These are phyloP conservation scores for Nannochloris sp. DNA, from an alignment of 139 green algal genomes.

Conservation along the genomic window DNA sequence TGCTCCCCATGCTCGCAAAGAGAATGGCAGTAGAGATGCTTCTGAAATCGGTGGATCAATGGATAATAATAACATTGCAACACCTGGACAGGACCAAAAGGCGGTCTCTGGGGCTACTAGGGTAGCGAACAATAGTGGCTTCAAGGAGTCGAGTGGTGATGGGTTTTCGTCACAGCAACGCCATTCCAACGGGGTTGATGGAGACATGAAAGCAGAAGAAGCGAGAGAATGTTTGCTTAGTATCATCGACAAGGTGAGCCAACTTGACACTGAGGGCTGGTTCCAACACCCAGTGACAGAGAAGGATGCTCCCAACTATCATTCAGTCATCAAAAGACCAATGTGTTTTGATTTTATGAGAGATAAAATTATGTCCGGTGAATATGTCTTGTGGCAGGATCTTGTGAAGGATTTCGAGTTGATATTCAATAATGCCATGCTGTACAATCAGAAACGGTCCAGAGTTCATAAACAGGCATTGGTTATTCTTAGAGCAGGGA, in stretches of 20 bases:
- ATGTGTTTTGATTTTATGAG: slow-evolving; percentile 59
- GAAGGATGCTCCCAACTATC: slow-evolving; percentile 40
- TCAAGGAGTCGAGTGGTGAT: too few species aligned
- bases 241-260: slow-evolving; percentile 18
- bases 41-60: too few species aligned
- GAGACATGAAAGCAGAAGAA: neutral
- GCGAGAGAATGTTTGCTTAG: slow-evolving; percentile 13
- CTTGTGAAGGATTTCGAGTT: slow-evolving; percentile 61
- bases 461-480: slow-evolving; percentile 46
- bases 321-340: slow-evolving; percentile 42
- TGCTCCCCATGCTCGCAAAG: neutral
- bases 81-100: too few species aligned
- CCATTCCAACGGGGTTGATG: too few species aligned
- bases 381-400: slow-evolving; percentile 36
- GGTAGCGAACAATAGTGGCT: too few species aligned
- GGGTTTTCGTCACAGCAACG: too few species aligned
- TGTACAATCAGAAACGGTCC: slow-evolving; percentile 50
- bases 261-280: slow-evolving; percentile 34
- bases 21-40: too few species aligned
- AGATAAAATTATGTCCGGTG: slow-evolving; percentile 30
- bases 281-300: slow-evolving; percentile 48
- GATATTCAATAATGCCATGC: slow-evolving; percentile 54
- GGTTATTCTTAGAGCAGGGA: slow-evolving; percentile 25
- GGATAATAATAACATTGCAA: too few species aligned
- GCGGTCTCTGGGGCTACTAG: too few species aligned